A percentile compares a stretch with the other conserved stretches of the same genome.
These are phyloP conservation scores for Starmerella powellii DNA, from an alignment of 805 yeast genomes.

Conservation along the genomic window DNA sequence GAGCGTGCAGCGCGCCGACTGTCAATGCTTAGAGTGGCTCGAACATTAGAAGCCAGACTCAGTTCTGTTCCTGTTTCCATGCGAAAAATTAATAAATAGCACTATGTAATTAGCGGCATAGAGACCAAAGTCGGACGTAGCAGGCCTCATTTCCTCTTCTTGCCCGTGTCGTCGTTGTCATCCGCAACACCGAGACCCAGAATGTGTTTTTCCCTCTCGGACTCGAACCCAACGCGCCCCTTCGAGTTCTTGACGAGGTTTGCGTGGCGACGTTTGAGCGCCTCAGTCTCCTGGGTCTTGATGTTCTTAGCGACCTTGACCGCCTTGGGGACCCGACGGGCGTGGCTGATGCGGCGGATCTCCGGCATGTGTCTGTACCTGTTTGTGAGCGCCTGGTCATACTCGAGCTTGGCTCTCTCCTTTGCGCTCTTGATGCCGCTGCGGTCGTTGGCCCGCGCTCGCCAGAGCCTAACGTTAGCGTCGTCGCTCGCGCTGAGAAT, in stretches of 20 bases:
- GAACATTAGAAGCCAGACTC: too few species aligned
- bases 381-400: slow-evolving; percentile 83
- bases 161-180: not conserved
- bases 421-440: slow-evolving; percentile 68
- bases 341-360: slow-evolving; percentile 75
- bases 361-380: slow-evolving; percentile 95
- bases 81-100: too few species aligned
- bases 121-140: too few species aligned
- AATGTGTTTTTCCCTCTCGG: slow-evolving; percentile 79
- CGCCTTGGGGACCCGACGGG: slow-evolving; percentile 80
- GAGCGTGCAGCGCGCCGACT: too few species aligned
- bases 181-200: slow-evolving; percentile 33
- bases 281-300: slow-evolving; percentile 58
- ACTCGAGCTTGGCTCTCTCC: slow-evolving; percentile 73
- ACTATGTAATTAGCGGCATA: too few species aligned
- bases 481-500: slow-evolving; percentile 89
- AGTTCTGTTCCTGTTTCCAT: too few species aligned
- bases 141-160: too few species aligned
- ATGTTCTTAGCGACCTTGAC: slow-evolving; percentile 83
- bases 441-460: slow-evolving; percentile 75
- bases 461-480: slow-evolving; percentile 89
- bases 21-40: too few species aligned
- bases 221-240: slow-evolving; percentile 33
- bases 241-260: slow-evolving; percentile 73
- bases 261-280: slow-evolving; percentile 68